Percentiles rank a stretch among this genome's conserved stretches.
Conservation (phyloP, 164 flowering plant species). For the Warburgia ugandensis region DNA sequence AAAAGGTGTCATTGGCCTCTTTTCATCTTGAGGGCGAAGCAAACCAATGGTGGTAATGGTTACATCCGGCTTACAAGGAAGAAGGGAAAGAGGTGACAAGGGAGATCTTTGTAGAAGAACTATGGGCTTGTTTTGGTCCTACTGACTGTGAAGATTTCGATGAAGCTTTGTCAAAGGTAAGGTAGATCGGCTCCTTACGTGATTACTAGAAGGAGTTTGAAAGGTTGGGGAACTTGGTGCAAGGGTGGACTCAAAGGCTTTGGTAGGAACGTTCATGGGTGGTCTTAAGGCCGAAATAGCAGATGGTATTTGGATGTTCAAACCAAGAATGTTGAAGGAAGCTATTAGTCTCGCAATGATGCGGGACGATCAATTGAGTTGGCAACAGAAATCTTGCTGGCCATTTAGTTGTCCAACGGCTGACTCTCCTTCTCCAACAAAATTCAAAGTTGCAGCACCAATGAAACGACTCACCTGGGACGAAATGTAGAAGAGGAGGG, state of each 20-base stretch:
- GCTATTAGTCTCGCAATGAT: background rate
- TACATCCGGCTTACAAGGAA: slow-evolving; percentile 6
- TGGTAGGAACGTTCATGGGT: no score
- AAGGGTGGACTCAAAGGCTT: no score
- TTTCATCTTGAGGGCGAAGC: slow-evolving; percentile 9
- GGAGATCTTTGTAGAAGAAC: slow-evolving; percentile 2
- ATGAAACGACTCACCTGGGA: background rate
- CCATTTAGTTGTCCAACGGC: background rate
- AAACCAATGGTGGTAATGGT: slow-evolving; percentile 9
- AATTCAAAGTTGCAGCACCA: background rate
- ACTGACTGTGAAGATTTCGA: no score
- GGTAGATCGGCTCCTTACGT: no score
- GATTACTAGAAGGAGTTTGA: no score
- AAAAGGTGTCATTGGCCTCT: slow-evolving; percentile 1
- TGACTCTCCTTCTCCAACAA: background rate
- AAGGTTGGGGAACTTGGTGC: no score
- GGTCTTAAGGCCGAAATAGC: no score
- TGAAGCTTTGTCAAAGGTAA: no score
- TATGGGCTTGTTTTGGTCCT: no score
- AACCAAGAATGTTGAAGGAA: background rate
- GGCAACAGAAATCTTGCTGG: background rate
- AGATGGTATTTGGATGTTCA: background rate
- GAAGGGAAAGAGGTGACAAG: background rate
- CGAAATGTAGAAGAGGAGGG: background rate
- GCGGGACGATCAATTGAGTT: background rate